These are phyloP conservation scores for Clarireedia paspali DNA, from an alignment of 2,329 filamentous ascomycete species.

Conservation along the genomic window DNA sequence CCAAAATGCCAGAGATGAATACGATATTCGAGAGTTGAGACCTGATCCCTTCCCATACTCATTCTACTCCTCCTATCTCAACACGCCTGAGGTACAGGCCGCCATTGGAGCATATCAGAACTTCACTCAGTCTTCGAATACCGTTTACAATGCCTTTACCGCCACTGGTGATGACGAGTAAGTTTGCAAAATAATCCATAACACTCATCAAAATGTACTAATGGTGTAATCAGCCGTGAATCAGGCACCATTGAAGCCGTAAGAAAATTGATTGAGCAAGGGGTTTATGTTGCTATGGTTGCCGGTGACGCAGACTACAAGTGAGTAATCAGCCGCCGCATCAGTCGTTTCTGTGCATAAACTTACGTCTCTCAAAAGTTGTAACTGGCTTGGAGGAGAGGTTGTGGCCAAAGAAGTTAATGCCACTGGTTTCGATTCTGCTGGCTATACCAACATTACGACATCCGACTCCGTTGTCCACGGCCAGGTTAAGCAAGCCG, in stretches of 20 bases:
- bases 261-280: conserved; percentile 50
- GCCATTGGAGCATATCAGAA: conserved; percentile 54
- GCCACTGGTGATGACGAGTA: conserved; percentile 39
- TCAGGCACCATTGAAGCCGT: conserved; percentile 42
- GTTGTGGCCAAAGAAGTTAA: conserved; percentile 53
- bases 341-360: conserved; percentile 37
- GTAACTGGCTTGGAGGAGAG: conserved; percentile 65
- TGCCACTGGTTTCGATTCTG: conserved; percentile 41
- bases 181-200: not conserved
- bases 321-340: conserved; percentile 33
- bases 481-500: conserved; percentile 67
- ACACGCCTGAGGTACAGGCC: conserved; percentile 43
- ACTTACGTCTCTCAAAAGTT: conserved; percentile 48
- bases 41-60: conserved; percentile 51
- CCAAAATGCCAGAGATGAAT: conserved; percentile 39
- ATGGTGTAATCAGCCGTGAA: conserved; percentile 28
- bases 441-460: conserved; percentile 64
- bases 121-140: conserved; percentile 40
- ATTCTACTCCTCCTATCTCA: conserved; percentile 51
- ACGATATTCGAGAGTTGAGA: conserved; percentile 48
- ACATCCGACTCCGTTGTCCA: conserved; percentile 57
- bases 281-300: conserved; percentile 63
- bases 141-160: conserved; percentile 37
- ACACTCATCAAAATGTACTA: not conserved
- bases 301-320: conserved; percentile 41